Evolutionary conservation across 164 flowering plant species (phyloP), one percentile per base, ranked within the genome.

Genomic region (Taxillus chinensis): DNA sequence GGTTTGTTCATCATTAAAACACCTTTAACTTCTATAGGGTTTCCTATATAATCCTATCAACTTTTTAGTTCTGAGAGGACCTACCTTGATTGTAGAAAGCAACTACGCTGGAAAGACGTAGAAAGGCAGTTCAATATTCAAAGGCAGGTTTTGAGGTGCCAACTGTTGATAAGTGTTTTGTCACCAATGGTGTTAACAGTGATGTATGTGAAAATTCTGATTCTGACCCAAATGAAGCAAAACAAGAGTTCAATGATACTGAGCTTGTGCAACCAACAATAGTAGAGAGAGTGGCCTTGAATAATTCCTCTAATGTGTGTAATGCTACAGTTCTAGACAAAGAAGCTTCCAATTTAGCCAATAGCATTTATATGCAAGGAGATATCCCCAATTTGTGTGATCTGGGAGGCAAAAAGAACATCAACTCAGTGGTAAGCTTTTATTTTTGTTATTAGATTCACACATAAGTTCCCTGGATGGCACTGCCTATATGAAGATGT

Each of bases 101-200:
- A 67, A 88, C 98, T 60, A 64, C 42, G 72, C 66, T 63, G 67
- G 92, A 89, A 67, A 88, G 84, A 64, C 92, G 86, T 16, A 69
- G 76, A 62, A 81, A 84, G 71, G 81, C 74, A 3, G 62, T 86
- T 10, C 82, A 82, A 45, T 81, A 83, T 73, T 82, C 81, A 6
- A 88, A 81, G 73, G 91, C 73, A 12, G 97, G 96, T 48, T 56
- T 90, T 39, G 80, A 77, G 62, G 68, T 77, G 61, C 76, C 80
- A 55, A 51, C 68, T 16, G 68, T 65, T 73, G 80, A 70, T 53
- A 73, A n/a, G 43, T 74, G 73, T 45, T 52, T 59, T 17, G 78
- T 78, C 73, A 76, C 61, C 59, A 72, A 52, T 57, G 65, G 5
- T 16, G 61, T 7, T 60, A 55, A 50, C 49, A 61, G 8, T 60